A percentile compares a stretch with the other conserved stretches of the same genome.
phyloP scores from a whole-genome alignment of 2,329 filamentous ascomycete species.

The Scedosporium boydii region DNA sequence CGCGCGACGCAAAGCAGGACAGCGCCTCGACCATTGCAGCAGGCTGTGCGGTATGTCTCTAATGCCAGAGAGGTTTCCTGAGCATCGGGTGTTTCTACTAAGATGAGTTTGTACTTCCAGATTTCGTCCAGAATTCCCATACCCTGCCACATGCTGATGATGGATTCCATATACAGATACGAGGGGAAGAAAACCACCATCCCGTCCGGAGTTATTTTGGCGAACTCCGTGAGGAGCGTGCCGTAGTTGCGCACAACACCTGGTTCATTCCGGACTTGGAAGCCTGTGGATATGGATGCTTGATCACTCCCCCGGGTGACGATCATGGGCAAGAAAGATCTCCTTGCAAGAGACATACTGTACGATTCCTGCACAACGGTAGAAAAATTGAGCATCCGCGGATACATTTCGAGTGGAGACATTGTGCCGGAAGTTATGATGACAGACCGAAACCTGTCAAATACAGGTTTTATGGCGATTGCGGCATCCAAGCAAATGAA shows the following conservation, averaged over 20 bases:
- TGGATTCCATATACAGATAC: conserved; percentile 98
- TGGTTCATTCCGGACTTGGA: conserved; percentile 91
- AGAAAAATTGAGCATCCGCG: conserved; percentile 91
- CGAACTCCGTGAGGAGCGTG: conserved; percentile 85
- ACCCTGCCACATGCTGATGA: conserved; percentile 98
- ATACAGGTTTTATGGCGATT: conserved; percentile 95
- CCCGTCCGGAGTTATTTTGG: conserved; percentile 90
- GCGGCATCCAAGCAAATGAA: conserved; percentile 95
- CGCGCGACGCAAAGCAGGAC: conserved; percentile 90
- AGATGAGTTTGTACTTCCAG: conserved; percentile 97
- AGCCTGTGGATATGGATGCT: conserved; percentile 83
- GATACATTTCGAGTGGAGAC: conserved; percentile 96
- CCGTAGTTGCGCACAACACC: conserved; percentile 97
- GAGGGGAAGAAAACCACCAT: conserved; percentile 99
- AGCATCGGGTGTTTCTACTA: conserved; percentile 94
- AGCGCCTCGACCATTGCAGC: conserved; percentile 91
- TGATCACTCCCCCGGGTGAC: conserved; percentile 94
- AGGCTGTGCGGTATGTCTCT: conserved; percentile 94
- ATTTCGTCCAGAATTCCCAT: conserved; percentile 97
- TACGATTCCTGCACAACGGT: conserved; percentile 96
- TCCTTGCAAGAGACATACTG: conserved; percentile 85
- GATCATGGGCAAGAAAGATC: conserved; percentile 97
- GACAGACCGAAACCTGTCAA: conserved; percentile 94
- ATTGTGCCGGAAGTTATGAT: conserved; percentile 98
- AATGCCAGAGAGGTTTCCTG: conserved; percentile 94